Conservation (phyloP, 805 yeast species). For the Cyberlindnera mrakii region DNA sequence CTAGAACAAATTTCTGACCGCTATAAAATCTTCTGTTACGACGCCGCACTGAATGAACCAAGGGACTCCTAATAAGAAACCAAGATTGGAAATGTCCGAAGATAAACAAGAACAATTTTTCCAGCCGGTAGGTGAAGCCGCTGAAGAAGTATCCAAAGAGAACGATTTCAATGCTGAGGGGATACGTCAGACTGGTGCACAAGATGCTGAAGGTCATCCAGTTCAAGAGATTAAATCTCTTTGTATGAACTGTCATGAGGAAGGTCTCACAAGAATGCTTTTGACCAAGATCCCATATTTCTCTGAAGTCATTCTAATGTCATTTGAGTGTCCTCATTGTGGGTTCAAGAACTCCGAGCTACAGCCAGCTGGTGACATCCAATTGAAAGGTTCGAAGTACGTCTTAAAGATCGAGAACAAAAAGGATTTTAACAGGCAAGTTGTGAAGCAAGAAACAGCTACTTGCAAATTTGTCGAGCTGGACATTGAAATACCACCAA, state of each 20-base stretch:
- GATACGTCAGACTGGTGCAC: slow-evolving; percentile 65
- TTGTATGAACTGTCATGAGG: slow-evolving; percentile 91
- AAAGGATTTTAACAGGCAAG: slow-evolving; percentile 81
- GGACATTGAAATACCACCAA: slow-evolving; percentile 92
- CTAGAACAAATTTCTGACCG: no score
- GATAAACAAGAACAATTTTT: slow-evolving; percentile 35
- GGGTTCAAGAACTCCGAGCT: slow-evolving; percentile 85
- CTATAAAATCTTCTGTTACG: no score
- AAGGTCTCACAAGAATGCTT: slow-evolving; percentile 77
- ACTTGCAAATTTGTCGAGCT: slow-evolving; percentile 73
- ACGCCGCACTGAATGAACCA: neutral
- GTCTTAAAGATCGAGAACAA: slow-evolving; percentile 58
- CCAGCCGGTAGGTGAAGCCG: slow-evolving; percentile 56
- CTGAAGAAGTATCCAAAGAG: slow-evolving; percentile 37
- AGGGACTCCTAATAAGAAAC: neutral
- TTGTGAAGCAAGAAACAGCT: slow-evolving; percentile 86
- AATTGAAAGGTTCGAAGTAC: slow-evolving; percentile 80
- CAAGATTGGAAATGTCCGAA: neutral
- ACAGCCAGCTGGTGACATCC: slow-evolving; percentile 92
- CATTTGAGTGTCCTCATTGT: slow-evolving; percentile 95
- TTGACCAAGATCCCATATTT: slow-evolving; percentile 89
- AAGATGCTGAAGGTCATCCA: slow-evolving; percentile 84
- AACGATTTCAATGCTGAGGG: slow-evolving; percentile 30
- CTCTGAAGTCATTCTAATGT: slow-evolving; percentile 87
- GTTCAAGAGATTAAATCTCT: slow-evolving; percentile 92